Evolutionary conservation across 805 yeast genomes (phyloP).

Genomic region (Teunomyces panamensis): DNA sequence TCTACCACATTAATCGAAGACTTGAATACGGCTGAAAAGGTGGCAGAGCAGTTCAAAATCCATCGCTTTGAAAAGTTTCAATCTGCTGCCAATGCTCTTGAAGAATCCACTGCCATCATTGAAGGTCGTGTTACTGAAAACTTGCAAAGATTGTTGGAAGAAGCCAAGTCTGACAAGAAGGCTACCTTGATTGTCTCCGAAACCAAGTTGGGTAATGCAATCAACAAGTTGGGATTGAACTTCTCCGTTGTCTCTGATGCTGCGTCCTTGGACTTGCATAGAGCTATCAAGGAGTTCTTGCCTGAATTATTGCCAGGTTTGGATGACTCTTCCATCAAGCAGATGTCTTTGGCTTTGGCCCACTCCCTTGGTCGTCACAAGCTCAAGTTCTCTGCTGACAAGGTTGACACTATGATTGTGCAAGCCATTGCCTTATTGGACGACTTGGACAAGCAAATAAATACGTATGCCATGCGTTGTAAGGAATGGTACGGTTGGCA

Average conservation of each 20-base stretch:
- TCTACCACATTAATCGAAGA: conserved; percentile 71
- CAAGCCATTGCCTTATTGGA: conserved; percentile 97
- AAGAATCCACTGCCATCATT: conserved; percentile 86
- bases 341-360: conserved; percentile 97
- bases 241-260: conserved; percentile 91
- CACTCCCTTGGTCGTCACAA: conserved; percentile 98
- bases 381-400: conserved; percentile 95
- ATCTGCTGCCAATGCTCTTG: conserved; percentile 93
- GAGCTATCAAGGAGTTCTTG: conserved; percentile 91
- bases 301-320: conserved; percentile 95
- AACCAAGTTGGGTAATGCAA: conserved; percentile 93
- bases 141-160: conserved; percentile 72
- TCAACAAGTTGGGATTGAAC: conserved; percentile 88
- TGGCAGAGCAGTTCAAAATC: conserved; percentile 84
- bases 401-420: conserved; percentile 98
- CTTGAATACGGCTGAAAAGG: conserved; percentile 78
- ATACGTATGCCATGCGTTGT: conserved; percentile 98
- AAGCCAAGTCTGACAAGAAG: conserved; percentile 76
- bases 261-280: conserved; percentile 87
- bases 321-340: conserved; percentile 75
- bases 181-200: conserved; percentile 88
- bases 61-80: conserved; percentile 93
- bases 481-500: conserved; percentile 99
- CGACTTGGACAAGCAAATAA: conserved; percentile 94
- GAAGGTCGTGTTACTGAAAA: conserved; percentile 92